Percentiles rank a stretch among this genome's conserved stretches.
These are phyloP conservation scores for Galium porrigens DNA, from an alignment of 305 asterid species.

Conservation along the genomic window DNA sequence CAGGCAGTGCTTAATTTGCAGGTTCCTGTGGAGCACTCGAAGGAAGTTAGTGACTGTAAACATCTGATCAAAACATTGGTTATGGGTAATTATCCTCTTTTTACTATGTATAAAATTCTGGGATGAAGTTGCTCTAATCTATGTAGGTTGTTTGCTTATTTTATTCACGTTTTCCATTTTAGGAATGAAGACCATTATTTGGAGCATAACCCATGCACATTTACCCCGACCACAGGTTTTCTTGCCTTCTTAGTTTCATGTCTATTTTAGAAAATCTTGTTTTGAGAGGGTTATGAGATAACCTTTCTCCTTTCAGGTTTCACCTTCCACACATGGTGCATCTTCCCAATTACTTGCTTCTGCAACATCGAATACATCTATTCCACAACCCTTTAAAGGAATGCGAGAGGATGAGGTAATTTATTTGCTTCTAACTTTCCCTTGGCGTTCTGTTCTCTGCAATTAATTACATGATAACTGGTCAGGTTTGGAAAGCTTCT, in stretches of 20 bases:
- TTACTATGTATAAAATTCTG: conserved; percentile 4
- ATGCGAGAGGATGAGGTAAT: conserved; percentile 98
- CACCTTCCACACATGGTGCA: conserved; percentile 80
- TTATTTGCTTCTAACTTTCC: conserved; percentile 10
- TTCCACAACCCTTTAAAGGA: conserved; percentile 70
- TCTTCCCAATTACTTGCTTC: conserved; percentile 70
- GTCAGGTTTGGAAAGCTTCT: conserved; percentile 96
- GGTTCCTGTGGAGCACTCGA: conserved; percentile 69
- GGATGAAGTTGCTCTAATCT: not conserved
- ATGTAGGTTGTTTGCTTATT: conserved; percentile 5
- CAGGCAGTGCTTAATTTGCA: conserved; percentile 92
- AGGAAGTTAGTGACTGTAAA: conserved; percentile 96
- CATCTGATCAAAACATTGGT: conserved; percentile 95
- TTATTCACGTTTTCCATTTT: conserved; percentile 17
- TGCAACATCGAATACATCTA: conserved; percentile 51
- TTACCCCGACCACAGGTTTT: conserved; percentile 87
- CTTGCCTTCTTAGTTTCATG: conserved; percentile 7
- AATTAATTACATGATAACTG: conserved; percentile 27
- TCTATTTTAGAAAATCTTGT: conserved; percentile 1
- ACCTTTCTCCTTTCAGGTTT: conserved; percentile 37
- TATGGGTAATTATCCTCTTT: conserved; percentile 51
- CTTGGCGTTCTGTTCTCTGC: conserved; percentile 15
- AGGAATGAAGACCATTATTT: conserved; percentile 98
- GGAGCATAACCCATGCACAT: conserved; percentile 99
- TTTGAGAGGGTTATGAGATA: conserved; percentile 14